Conservation (phyloP, 2,329 filamentous ascomycete species). For the Simplicillium aogashimaense region DNA sequence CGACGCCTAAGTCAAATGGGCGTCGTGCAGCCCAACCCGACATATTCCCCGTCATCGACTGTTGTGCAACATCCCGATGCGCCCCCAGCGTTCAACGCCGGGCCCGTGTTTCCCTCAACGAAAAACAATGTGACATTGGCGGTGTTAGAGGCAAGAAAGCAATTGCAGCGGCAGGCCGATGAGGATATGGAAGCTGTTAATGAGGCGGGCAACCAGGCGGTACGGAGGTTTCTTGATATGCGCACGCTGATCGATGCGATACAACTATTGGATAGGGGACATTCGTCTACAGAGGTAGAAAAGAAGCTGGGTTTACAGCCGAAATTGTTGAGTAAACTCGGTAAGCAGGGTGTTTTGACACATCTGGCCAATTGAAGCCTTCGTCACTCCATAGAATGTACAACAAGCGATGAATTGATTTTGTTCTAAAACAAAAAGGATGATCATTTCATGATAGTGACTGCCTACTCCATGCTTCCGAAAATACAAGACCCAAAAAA, state of each 20-base stretch:
- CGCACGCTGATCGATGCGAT: conserved; percentile 36
- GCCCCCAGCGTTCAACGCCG: conserved; percentile 10
- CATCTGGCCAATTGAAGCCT: conserved; percentile 2
- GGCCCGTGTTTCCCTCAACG: conserved; percentile 19
- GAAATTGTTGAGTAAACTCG: conserved; percentile 35
- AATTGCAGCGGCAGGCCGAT: conserved; percentile 31
- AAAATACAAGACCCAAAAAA: too few relatives aligned
- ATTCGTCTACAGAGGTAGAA: conserved; percentile 32
- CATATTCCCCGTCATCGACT: conserved; percentile 40
- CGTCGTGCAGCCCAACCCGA: conserved; percentile 43
- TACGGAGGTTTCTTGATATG: conserved; percentile 36
- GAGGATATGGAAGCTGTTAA: conserved; percentile 32
- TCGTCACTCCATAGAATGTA: not conserved
- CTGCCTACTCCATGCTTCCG: too few relatives aligned
- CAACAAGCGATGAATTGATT: too few relatives aligned
- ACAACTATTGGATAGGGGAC: conserved; percentile 29
- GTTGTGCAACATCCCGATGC: conserved; percentile 16
- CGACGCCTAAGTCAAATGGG: conserved; percentile 44
- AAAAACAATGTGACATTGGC: conserved; percentile 34
- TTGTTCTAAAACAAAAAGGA: too few relatives aligned
- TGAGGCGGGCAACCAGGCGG: conserved; percentile 18
- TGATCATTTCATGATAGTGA: not conserved
- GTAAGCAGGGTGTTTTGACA: conserved; percentile 14
- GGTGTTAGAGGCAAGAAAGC: conserved; percentile 37
- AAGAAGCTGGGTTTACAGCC: conserved; percentile 29